Evolutionary conservation across 805 yeast genomes (phyloP).

Genomic region (Candida sithepensis): DNA sequence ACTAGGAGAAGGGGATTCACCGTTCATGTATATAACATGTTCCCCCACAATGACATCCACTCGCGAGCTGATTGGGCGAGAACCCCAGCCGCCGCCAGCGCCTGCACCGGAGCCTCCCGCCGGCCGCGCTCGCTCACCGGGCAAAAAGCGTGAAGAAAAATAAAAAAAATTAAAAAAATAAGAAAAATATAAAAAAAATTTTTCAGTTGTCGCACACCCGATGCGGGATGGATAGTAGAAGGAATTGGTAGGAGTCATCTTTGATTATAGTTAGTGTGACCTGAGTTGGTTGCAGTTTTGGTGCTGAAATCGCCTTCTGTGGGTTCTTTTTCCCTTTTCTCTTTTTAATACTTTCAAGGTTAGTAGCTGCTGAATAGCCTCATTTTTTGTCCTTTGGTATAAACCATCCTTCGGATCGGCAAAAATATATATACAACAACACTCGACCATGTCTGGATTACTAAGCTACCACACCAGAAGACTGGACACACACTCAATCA

Average conservation of each 20-base stretch:
- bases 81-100: not conserved
- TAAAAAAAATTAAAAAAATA: no score
- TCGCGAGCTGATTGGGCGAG: not conserved
- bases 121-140: conserved; percentile 1
- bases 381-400: no score
- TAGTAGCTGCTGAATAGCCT: no score
- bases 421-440: not conserved
- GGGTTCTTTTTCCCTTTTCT: no score
- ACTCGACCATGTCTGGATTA: conserved; percentile 2
- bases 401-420: no score
- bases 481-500: not conserved
- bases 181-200: no score
- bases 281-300: not conserved
- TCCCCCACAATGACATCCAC: not conserved
- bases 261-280: not conserved
- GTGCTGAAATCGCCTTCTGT: not conserved
- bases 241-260: not conserved
- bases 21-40: no score
- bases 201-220: conserved; percentile 1
- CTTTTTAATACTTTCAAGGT: no score
- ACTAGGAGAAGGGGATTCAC: no score
- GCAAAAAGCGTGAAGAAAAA: not conserved
- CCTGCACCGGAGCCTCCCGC: not conserved
- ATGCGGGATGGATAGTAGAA: not conserved
- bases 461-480: not conserved